These are phyloP conservation scores for Globisporangium nunn DNA, from an alignment of 352 stramenopile species.

Conservation along the genomic window DNA sequence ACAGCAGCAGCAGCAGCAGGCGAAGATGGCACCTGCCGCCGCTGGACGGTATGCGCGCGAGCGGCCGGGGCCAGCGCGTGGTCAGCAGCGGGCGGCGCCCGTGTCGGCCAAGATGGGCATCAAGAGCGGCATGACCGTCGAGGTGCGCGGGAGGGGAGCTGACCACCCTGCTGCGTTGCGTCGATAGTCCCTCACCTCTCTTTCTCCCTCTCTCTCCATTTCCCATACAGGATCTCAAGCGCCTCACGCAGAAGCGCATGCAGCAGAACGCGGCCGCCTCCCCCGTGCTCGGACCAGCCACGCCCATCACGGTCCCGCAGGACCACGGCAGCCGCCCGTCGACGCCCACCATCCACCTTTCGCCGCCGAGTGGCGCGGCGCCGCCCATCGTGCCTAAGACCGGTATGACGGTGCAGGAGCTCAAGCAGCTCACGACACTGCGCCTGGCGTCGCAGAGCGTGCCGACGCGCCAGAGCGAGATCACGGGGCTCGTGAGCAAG, in stretches of 20 bases:
- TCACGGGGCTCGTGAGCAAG: slow-evolving; percentile 69
- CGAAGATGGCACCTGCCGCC: slow-evolving; percentile 6
- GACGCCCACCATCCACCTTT: slow-evolving; percentile 63
- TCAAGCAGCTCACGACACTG: slow-evolving; percentile 80
- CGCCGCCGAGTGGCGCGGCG: slow-evolving; percentile 33
- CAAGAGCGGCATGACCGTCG: slow-evolving; percentile 86
- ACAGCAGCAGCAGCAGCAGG: slow-evolving; percentile 18
- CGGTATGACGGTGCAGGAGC: slow-evolving; percentile 80
- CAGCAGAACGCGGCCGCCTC: slow-evolving; percentile 32
- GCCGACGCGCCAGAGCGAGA: slow-evolving; percentile 51
- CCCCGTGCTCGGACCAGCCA: slow-evolving; percentile 4
- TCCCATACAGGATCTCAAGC: slow-evolving; percentile 52
- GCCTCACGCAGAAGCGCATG: slow-evolving; percentile 81
- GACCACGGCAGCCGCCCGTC: slow-evolving; percentile 24
- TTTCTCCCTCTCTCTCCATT: background rate
- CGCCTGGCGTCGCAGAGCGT: slow-evolving; percentile 68
- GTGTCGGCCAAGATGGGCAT: slow-evolving; percentile 74
- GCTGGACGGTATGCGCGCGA: slow-evolving; percentile 11
- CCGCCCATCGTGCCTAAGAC: slow-evolving; percentile 57
- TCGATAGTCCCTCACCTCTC: background rate
- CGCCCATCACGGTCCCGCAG: slow-evolving; percentile 24
- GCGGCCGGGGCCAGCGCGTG: slow-evolving; percentile 6
- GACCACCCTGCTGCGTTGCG: background rate
- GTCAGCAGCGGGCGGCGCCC: slow-evolving; percentile 24
- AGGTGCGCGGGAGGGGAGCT: slow-evolving; percentile 16